Evolutionary conservation across 2,329 filamentous ascomycete genomes (phyloP), one percentile per base, ranked within the genome.

Genomic region (Penicillium sp.): DNA sequence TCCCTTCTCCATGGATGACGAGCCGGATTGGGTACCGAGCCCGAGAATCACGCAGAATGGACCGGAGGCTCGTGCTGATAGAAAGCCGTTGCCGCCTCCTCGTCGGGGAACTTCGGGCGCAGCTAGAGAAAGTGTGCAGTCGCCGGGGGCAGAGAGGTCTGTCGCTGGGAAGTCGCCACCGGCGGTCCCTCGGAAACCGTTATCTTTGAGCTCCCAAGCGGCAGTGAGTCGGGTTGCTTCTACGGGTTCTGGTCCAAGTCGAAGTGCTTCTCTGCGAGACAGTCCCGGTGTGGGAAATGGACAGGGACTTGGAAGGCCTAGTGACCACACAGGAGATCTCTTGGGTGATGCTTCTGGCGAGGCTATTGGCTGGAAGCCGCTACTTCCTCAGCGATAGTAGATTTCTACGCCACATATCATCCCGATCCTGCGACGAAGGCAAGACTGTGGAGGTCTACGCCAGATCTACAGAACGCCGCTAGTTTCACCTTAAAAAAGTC

Each of bases 21-120:
- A 96, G 73, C 85, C 89, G 10, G 93, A 97, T 69, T 98, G 95
- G 95, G 86, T 96, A 24, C 55, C 70, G 36, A 59, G 67, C n/a
- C 56, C 66, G 24, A 47, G 27, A 9, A 52, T 57, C 35, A 55
- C 37, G 24, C 59, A 36, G 40, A 58, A 64, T 54, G 56, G 57
- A 24, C 64, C 60, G 36, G 61, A 56, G 43, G n/a, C 54, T 50
- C 54, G 49, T 33, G 44, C 59, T 36, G 53, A 50, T 13, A 54
- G 59, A 46, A 70, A 68, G 27, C 70, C 65, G 27, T 60, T 61
- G 44, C 60, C 70, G 47, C 69, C 70, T 53, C 70, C 69, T 16
- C 62, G 66, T n/a, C 58, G 57, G 50, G 62, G 50, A 22, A 58
- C 54, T 39, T 43, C 54, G 6, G 58, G 59, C 53, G 33, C 19